Evolutionary conservation across 164 flowering plant genomes (phyloP), one percentile per base, ranked within the genome.

Genomic region (Umbilicus rupestris): DNA sequence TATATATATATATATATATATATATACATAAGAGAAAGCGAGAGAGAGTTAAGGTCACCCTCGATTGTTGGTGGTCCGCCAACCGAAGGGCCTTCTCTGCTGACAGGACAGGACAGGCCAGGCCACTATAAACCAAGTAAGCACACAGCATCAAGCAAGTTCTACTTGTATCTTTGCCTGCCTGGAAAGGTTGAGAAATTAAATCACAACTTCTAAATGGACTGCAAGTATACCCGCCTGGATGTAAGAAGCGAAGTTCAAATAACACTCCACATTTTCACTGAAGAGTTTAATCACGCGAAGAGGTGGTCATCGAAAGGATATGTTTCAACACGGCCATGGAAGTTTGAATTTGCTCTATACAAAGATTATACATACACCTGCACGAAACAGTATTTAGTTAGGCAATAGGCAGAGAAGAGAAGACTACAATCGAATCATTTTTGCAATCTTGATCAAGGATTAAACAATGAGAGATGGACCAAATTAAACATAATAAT

Each of bases 121-220:
- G 80, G 71, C 96, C 96, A 66, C 72, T 20, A 65, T 88, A 90
- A 69, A 85, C 88, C 24, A 90, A 80, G 73, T 84, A 87, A 39
- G 84, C 78, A 68, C 87, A 87, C 20, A 88, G 90, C 97, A 88
- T 90, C 70, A 90, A 78, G 60, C 97, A 93, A 24, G 96, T 90
- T 74, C 97, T 76, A 52, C 97, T n/a, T n/a, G n/a, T n/a, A n/a
- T n/a, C 93, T 80, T 90, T 88, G 33, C 97, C 96, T 33, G 97
- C 97, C 97, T 88, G 87, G 62, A 75, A 63, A 76, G 65, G 7
- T 66, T n/a, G 59, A 69, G 26, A 62, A 35, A 39, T 37, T 62
- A 35, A 60, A 63, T 10, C 37, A 24, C 64, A 29, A 31, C 42
- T 39, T 5, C 17, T 14, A 24, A 22, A 24, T 52, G 59, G 44